Evolutionary conservation across 2,329 filamentous ascomycete species (phyloP).

Genomic region (Colletotrichum zoysiae): DNA sequence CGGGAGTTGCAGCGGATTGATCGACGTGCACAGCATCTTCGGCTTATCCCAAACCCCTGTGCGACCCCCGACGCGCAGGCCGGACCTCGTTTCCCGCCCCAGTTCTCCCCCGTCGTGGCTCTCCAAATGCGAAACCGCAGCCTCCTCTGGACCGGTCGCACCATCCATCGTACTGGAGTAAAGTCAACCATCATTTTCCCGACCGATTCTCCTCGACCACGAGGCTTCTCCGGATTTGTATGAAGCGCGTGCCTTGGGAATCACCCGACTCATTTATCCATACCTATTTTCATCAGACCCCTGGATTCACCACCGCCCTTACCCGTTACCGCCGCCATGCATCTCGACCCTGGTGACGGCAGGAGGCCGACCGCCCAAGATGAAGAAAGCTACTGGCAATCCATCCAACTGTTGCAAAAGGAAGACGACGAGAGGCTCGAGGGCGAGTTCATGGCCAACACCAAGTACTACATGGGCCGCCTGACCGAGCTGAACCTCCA

Average conservation of each 20-base stretch:
- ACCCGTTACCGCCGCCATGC: slow-evolving; percentile 24
- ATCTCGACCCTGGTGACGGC: slow-evolving; percentile 26
- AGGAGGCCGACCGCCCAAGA: slow-evolving; percentile 18
- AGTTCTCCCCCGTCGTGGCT: background rate
- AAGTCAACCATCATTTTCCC: slow-evolving; percentile 7
- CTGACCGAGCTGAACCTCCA: slow-evolving; percentile 18
- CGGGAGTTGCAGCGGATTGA: slow-evolving; percentile 14
- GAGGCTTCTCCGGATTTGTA: slow-evolving; percentile 5
- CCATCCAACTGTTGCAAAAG: slow-evolving; percentile 15
- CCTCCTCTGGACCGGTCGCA: slow-evolving; percentile 12
- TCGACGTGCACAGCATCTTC: slow-evolving; percentile 22
- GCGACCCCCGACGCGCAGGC: background rate
- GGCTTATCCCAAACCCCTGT: slow-evolving; percentile 10
- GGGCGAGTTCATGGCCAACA: slow-evolving; percentile 12
- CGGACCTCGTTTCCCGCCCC: background rate
- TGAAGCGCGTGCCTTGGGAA: slow-evolving; percentile 11
- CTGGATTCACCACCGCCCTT: background rate
- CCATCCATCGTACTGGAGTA: slow-evolving; percentile 4
- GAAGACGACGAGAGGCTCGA: slow-evolving; percentile 26
- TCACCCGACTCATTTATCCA: slow-evolving; percentile 1
- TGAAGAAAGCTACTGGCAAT: slow-evolving; percentile 36
- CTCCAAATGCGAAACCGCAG: slow-evolving; percentile 33
- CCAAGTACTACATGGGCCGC: slow-evolving; percentile 4
- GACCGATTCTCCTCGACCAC: slow-evolving; percentile 1
- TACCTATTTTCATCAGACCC: background rate